Percentiles rank a stretch among this genome's conserved stretches.
Evolutionary conservation across 2,329 filamentous ascomycete species (phyloP).

Genomic region (Fusarium virguliforme): DNA sequence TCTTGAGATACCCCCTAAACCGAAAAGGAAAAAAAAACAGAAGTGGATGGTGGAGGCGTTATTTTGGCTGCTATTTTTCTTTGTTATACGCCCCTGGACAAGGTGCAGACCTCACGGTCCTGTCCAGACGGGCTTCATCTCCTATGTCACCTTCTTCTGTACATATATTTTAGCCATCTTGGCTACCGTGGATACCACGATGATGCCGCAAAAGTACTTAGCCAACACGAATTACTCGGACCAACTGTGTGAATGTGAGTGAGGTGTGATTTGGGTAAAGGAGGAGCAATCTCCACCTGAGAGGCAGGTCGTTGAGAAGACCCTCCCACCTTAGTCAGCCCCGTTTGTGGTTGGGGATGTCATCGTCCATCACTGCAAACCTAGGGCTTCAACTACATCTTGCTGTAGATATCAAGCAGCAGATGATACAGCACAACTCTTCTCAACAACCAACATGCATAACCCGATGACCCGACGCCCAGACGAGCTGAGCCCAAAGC

Average conservation of each 20-base stretch:
- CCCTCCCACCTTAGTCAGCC: conserved; percentile 36
- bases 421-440: not conserved
- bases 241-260: not conserved
- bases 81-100: conserved; percentile 11
- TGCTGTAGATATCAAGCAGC: too few species aligned
- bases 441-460: not conserved
- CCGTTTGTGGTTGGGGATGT: conserved; percentile 7
- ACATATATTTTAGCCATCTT: conserved; percentile 37
- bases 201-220: conserved; percentile 30
- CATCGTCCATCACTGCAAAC: not conserved
- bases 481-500: not conserved
- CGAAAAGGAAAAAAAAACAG: conserved; percentile 11
- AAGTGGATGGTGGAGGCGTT: conserved; percentile 29
- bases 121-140: conserved; percentile 25
- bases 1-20: conserved; percentile 35
- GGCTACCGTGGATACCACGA: conserved; percentile 12
- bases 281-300: not conserved
- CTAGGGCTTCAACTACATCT: not conserved
- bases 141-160: conserved; percentile 40
- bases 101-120: conserved; percentile 24
- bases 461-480: conserved; percentile 1
- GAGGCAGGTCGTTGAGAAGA: conserved; percentile 27
- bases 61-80: conserved; percentile 19
- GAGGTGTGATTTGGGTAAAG: conserved; percentile 1
- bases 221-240: conserved; percentile 26